phyloP scores from a whole-genome alignment of 768 basidiomycete species.

The Suillus cothurnatus region DNA sequence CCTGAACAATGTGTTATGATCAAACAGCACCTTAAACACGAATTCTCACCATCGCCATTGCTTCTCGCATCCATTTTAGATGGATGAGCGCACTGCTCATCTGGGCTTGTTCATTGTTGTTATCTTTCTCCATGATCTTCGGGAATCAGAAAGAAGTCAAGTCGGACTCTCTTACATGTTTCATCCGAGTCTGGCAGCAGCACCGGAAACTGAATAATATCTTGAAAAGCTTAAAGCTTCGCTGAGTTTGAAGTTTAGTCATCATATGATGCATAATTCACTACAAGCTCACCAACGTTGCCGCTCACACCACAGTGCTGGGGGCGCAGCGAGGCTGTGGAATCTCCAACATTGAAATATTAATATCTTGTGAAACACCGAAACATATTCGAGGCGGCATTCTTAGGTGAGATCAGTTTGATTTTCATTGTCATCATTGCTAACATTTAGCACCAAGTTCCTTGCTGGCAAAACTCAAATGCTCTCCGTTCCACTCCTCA shows the following conservation, averaged over 20 bases:
- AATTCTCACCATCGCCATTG: constrained; percentile 73
- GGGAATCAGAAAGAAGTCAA: background rate
- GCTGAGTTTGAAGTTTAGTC: background rate
- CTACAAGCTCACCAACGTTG: background rate
- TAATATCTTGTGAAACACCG: background rate
- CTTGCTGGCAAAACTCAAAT: background rate
- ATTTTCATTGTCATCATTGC: background rate
- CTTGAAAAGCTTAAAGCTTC: no score
- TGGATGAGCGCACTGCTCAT: constrained; percentile 31
- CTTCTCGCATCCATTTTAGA: constrained; percentile 78
- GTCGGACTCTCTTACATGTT: background rate
- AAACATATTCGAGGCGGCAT: background rate
- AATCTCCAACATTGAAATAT: background rate
- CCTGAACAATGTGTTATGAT: constrained; percentile 40
- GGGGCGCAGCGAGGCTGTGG: background rate
- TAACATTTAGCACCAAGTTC: background rate
- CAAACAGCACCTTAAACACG: background rate
- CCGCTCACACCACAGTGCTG: background rate
- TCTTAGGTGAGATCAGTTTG: background rate
- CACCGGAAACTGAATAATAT: no score
- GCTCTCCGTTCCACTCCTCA: background rate
- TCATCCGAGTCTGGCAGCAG: background rate
- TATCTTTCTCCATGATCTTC: background rate
- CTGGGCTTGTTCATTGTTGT: background rate
- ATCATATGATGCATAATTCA: background rate